phyloP scores from a whole-genome alignment of 2,329 filamentous ascomycete species.

The Rutstroemia sp. region DNA sequence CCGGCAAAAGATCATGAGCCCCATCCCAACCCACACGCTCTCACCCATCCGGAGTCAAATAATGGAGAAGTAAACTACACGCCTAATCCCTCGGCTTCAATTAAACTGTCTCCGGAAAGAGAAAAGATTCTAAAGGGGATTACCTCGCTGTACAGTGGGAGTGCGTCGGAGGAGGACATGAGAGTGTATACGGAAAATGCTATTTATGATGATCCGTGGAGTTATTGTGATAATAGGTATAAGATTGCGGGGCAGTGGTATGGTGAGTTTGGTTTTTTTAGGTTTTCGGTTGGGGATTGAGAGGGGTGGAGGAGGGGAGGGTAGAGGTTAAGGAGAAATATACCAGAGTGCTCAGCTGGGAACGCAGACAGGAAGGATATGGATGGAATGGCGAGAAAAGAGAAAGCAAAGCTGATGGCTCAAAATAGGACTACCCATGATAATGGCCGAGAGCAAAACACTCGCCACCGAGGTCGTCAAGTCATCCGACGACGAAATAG shows the following conservation, averaged over 20 bases:
- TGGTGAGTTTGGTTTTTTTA: constrained; percentile 3
- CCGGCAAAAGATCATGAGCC: constrained; percentile 3
- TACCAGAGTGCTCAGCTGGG: too few relatives aligned
- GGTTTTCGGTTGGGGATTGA: too few relatives aligned
- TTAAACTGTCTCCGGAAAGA: constrained; percentile 30
- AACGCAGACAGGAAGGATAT: not conserved
- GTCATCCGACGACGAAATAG: constrained; percentile 32
- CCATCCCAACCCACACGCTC: constrained; percentile 5
- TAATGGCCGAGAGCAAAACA: constrained; percentile 34
- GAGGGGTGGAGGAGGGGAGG: too few relatives aligned
- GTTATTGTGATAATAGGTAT: constrained; percentile 41
- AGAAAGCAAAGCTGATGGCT: not conserved
- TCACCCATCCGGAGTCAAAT: constrained; percentile 1
- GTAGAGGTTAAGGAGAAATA: not conserved
- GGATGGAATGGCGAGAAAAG: not conserved
- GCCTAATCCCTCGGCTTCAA: constrained; percentile 31
- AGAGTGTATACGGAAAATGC: constrained; percentile 38
- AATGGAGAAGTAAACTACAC: constrained; percentile 33
- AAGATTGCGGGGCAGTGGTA: constrained; percentile 46
- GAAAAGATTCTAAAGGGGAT: constrained; percentile 37
- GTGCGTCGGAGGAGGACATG: constrained; percentile 41
- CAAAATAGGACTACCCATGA: constrained; percentile 32
- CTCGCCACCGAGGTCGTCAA: constrained; percentile 36
- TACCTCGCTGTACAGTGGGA: constrained; percentile 38
- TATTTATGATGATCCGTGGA: constrained; percentile 41